Conservation (phyloP, 179 eudicot genomes). For the Pouteria campechiana region DNA sequence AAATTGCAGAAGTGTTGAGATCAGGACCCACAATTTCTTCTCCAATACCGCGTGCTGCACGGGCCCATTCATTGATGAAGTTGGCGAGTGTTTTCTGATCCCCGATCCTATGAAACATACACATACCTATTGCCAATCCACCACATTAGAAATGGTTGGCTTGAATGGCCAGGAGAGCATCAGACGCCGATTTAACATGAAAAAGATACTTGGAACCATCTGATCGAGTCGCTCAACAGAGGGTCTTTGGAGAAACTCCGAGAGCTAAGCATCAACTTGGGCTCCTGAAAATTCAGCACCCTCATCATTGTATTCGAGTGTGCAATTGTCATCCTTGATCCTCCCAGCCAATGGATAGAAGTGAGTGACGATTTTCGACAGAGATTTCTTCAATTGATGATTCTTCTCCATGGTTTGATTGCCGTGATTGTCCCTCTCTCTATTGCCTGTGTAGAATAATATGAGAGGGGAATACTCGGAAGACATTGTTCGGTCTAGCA, state of each 20-base stretch:
- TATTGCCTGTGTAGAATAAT: too few species aligned
- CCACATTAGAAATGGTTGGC: conserved; percentile 11
- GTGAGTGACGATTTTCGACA: background rate
- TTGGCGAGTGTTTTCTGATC: conserved; percentile 2
- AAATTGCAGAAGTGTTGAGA: background rate
- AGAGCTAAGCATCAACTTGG: background rate
- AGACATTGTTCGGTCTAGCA: too few species aligned
- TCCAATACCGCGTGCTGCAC: background rate
- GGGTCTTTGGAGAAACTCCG: conserved; percentile 3
- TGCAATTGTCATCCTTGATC: background rate
- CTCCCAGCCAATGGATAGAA: conserved; percentile 21
- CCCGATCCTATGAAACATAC: conserved; percentile 3
- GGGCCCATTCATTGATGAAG: conserved; percentile 14
- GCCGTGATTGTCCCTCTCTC: too few species aligned
- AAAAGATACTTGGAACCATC: conserved; percentile 2
- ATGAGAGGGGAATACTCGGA: too few species aligned
- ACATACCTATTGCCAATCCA: conserved; percentile 8
- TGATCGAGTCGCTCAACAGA: background rate
- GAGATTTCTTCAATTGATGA: conserved; percentile 7
- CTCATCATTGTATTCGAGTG: conserved; percentile 13
- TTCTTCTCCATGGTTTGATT: too few species aligned
- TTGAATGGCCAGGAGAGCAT: conserved; percentile 8
- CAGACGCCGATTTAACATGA: background rate
- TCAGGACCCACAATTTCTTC: background rate
- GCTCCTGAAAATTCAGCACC: conserved; percentile 10